Conservation (phyloP, 139 green algal genomes). For the Chlamydomonas sp. region DNA sequence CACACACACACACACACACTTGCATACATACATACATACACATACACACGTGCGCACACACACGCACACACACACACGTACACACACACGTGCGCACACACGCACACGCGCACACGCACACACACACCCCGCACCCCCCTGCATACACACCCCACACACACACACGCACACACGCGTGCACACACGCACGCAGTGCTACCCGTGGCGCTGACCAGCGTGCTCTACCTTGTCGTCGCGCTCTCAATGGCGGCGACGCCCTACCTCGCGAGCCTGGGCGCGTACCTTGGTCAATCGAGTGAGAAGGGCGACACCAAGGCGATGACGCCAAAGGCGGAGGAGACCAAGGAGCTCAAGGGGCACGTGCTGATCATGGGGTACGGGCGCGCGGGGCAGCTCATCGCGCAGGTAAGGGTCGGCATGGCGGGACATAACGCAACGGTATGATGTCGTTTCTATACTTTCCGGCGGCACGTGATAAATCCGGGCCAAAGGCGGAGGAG, state of each 20-base stretch:
- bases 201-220: conserved; percentile 59
- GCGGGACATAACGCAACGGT: too few relatives aligned
- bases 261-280: conserved; percentile 73
- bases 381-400: conserved; percentile 81
- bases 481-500: conserved; percentile 69
- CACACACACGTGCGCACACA: too few relatives aligned
- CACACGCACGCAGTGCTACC: conserved; percentile 36
- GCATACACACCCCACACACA: too few relatives aligned
- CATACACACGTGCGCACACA: too few relatives aligned
- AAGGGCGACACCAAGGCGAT: conserved; percentile 67
- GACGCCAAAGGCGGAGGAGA: conserved; percentile 68
- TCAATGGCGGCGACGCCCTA: conserved; percentile 95
- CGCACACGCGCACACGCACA: too few relatives aligned
- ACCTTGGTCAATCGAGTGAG: conserved; percentile 74
- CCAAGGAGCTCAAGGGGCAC: conserved; percentile 71
- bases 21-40: too few relatives aligned
- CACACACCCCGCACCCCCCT: too few relatives aligned
- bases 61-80: too few relatives aligned
- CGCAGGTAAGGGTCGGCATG: conserved; percentile 34
- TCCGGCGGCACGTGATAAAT: too few relatives aligned
- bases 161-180: too few relatives aligned
- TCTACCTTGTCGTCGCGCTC: conserved; percentile 95
- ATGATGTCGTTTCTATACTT: too few relatives aligned
- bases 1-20: too few relatives aligned
- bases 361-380: conserved; percentile 92